phyloP scores from a whole-genome alignment of 1,284 basidiomycete genomes.

The Testicularia cyperi region DNA sequence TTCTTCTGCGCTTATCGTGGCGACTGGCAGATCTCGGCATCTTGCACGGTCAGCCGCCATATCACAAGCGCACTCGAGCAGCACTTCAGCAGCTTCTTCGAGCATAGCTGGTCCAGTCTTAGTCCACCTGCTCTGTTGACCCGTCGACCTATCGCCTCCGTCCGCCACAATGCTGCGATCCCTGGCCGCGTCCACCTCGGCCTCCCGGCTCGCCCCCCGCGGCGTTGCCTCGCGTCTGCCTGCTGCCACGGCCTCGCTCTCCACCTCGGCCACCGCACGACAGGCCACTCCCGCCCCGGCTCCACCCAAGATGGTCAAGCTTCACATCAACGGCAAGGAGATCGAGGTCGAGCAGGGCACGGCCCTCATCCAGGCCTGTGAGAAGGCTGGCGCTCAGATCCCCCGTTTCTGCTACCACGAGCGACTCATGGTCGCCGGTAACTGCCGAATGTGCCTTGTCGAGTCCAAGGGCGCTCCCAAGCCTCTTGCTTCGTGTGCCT shows the following conservation, averaged over 20 bases:
- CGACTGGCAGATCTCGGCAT: no score
- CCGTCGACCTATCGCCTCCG: background rate
- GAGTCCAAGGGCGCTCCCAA: slow-evolving; percentile 92
- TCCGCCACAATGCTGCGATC: slow-evolving; percentile 35
- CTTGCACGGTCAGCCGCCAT: no score
- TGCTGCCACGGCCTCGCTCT: slow-evolving; percentile 25
- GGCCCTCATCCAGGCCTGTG: slow-evolving; percentile 90
- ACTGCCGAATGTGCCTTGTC: slow-evolving; percentile 75
- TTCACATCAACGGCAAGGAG: slow-evolving; percentile 59
- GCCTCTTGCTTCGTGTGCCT: slow-evolving; percentile 75
- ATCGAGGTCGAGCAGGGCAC: slow-evolving; percentile 58
- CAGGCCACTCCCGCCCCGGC: slow-evolving; percentile 50
- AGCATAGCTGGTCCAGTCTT: no score
- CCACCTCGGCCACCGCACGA: slow-evolving; percentile 37
- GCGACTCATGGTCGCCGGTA: slow-evolving; percentile 62
- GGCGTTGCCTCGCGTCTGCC: slow-evolving; percentile 13
- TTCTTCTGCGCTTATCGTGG: no score
- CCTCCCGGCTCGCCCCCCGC: slow-evolving; percentile 22
- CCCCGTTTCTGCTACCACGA: slow-evolving; percentile 88
- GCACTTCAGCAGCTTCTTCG: no score
- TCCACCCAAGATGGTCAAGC: slow-evolving; percentile 59
- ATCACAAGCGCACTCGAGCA: no score
- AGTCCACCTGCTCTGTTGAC: background rate
- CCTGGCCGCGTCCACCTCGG: slow-evolving; percentile 33
- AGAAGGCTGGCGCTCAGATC: slow-evolving; percentile 59